Evolutionary conservation across 371 early-diverging fungal species (phyloP).

Genomic region (Mucor plumbeus): DNA sequence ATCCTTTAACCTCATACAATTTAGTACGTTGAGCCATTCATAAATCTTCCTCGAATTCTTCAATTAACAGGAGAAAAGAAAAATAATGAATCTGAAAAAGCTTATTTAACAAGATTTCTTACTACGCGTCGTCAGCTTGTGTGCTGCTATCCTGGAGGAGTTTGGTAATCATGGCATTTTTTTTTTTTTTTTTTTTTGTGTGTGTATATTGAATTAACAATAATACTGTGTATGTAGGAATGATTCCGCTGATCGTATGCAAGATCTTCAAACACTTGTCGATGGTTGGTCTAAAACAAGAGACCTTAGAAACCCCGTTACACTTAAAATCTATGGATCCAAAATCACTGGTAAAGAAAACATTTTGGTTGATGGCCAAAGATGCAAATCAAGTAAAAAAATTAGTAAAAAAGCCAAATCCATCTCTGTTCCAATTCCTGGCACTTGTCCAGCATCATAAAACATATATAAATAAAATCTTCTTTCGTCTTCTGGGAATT

Average conservation of each 20-base stretch:
- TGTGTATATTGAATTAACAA: too few relatives aligned
- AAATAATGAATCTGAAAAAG: constrained; percentile 35
- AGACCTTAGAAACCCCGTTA: constrained; percentile 38
- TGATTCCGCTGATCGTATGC: constrained; percentile 48
- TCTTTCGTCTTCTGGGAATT: constrained; percentile 1
- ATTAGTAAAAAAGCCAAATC: constrained; percentile 21
- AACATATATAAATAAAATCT: neutral
- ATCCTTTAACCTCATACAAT: neutral
- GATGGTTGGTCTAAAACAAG: constrained; percentile 39
- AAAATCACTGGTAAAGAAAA: constrained; percentile 47
- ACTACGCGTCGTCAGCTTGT: constrained; percentile 48
- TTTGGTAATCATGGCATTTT: constrained; percentile 40
- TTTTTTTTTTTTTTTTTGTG: too few relatives aligned
- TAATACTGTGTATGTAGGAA: constrained; percentile 25
- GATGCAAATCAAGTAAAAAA: constrained; percentile 25
- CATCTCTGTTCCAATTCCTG: constrained; percentile 40
- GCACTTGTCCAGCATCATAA: constrained; percentile 31
- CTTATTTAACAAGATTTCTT: constrained; percentile 47
- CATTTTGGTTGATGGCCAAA: constrained; percentile 29
- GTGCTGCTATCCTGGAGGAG: constrained; percentile 53
- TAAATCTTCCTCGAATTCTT: constrained; percentile 51
- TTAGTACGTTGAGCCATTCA: constrained; percentile 49
- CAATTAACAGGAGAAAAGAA: constrained; percentile 43
- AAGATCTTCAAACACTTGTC: constrained; percentile 44
- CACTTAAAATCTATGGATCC: constrained; percentile 37